Conservation (phyloP, 2,329 filamentous ascomycete genomes). For the Calonectria henricotiae region DNA sequence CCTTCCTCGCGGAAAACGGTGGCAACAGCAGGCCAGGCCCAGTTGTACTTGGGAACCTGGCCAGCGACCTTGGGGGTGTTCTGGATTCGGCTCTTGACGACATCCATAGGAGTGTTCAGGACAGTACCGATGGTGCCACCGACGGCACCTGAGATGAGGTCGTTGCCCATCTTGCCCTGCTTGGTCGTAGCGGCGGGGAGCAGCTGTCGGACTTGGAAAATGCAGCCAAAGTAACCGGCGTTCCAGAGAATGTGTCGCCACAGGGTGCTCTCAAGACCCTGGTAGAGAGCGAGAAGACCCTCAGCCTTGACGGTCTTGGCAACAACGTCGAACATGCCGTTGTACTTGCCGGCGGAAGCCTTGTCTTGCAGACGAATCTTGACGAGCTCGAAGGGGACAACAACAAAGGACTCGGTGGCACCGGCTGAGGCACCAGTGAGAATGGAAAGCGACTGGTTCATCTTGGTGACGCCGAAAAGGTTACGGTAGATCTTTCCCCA, state of each 20-base stretch:
- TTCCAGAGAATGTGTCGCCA: slow-evolving; percentile 96
- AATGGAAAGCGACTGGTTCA: slow-evolving; percentile 92
- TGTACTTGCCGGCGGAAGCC: slow-evolving; percentile 91
- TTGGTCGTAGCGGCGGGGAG: slow-evolving; percentile 88
- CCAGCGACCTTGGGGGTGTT: slow-evolving; percentile 91
- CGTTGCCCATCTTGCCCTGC: slow-evolving; percentile 86
- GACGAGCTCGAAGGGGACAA: slow-evolving; percentile 97
- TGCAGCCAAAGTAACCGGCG: slow-evolving; percentile 96
- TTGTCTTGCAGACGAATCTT: slow-evolving; percentile 99
- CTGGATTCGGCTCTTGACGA: slow-evolving; percentile 98
- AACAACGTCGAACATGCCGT: slow-evolving; percentile 85
- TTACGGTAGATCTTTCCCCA: slow-evolving; percentile 97
- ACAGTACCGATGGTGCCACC: slow-evolving; percentile 93
- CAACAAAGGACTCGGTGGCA: slow-evolving; percentile 95
- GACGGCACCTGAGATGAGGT: slow-evolving; percentile 87
- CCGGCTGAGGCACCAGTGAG: slow-evolving; percentile 95
- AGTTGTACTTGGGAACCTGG: slow-evolving; percentile 94
- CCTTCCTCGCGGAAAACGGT: slow-evolving; percentile 96
- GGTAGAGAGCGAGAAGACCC: slow-evolving; percentile 91
- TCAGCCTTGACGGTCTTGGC: slow-evolving; percentile 87
- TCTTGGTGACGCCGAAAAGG: slow-evolving; percentile 86
- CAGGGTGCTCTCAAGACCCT: slow-evolving; percentile 95
- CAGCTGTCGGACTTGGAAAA: slow-evolving; percentile 93
- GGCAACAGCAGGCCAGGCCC: slow-evolving; percentile 90
- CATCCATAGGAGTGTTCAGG: slow-evolving; percentile 95